A percentile compares a stretch with the other conserved stretches of the same genome.
These are phyloP conservation scores for Schrenkiella parvula DNA, from an alignment of 345 rosid species.

Conservation along the genomic window DNA sequence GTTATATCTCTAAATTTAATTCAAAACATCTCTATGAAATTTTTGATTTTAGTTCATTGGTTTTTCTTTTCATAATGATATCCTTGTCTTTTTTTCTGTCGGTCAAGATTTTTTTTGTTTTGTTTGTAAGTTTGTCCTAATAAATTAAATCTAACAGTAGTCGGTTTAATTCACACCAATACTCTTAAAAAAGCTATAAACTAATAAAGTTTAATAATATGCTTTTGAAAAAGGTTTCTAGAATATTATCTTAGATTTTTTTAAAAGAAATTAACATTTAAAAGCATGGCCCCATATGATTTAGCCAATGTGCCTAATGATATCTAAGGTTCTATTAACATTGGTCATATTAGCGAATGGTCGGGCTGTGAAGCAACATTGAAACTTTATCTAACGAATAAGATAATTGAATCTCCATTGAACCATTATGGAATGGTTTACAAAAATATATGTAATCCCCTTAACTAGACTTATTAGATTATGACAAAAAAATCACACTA, in stretches of 20 bases:
- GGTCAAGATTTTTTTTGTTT: background rate
- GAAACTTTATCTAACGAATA: slow-evolving; percentile 3
- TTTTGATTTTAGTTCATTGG: background rate
- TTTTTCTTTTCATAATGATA: too few species aligned
- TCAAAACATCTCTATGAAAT: background rate
- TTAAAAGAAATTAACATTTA: too few species aligned
- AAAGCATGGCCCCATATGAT: slow-evolving; percentile 21
- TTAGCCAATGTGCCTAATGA: slow-evolving; percentile 30
- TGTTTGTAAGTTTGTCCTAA: too few species aligned
- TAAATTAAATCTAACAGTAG: background rate
- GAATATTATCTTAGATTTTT: background rate
- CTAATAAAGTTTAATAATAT: background rate
- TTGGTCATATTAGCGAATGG: slow-evolving; percentile 29
- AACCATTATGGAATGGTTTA: slow-evolving; percentile 3
- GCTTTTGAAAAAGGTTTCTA: background rate
- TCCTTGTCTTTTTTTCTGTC: too few species aligned
- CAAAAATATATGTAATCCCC: background rate
- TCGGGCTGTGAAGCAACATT: slow-evolving; percentile 22
- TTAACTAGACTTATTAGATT: slow-evolving; percentile 13
- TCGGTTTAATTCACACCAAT: background rate
- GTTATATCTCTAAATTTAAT: background rate
- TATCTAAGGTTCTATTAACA: slow-evolving; percentile 31
- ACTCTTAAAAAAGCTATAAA: background rate
- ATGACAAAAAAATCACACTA: slow-evolving; percentile 1
- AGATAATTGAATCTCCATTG: slow-evolving; percentile 10